Base-by-base conservation (phyloP, 2,329 filamentous ascomycete genomes). In the Curvularia eragrostidis region DNA sequence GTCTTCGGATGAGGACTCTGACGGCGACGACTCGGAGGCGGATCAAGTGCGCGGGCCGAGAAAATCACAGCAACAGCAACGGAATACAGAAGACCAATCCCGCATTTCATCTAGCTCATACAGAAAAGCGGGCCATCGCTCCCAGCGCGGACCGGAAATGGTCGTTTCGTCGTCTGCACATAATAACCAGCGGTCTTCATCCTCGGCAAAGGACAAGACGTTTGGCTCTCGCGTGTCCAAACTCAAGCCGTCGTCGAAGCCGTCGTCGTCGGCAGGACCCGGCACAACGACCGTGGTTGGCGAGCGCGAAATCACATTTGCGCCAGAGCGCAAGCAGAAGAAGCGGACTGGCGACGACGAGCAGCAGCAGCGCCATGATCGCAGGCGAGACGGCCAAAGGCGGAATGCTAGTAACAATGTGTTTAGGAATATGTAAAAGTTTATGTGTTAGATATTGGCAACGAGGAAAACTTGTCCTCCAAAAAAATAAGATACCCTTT, bases 361-460 rank as follows among this genome's bases (percentile, higher is more conserved):
- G 8, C 61, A 60, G 24, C 72, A 67, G 6, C 67, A 72, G 55
- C 63, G 64, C 6, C 43, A 53, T 49, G 59, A 47, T 53, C 63
- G 74, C 74, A 79, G 79, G 65, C 80, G 80, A 62, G 78, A 81
- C 59, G 80, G 81, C 56, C 79, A 81, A 26, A 85, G 90, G 68
- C 81, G 90, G 68, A 93, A 89, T 76, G 91, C 91, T 49, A 92
- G 89, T 77, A 84, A 84, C 51, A 93, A 94, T 77, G 87, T 87
- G 39, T 91, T 93, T 75, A 85, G 89, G 74, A 84, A 82, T 70
- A 83, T 91, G 81, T 89, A 71, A 56, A 52, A 32, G 24, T 12
- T 3, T 10, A 3, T 28, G 21, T 48, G 19, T 12, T 41, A 26
- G 18, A 15, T 48, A 18, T 30, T n/a, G 12, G 30, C 19, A 24